Conservation (phyloP, 208 protist genomes). For the Leishmania amazonensis region DNA sequence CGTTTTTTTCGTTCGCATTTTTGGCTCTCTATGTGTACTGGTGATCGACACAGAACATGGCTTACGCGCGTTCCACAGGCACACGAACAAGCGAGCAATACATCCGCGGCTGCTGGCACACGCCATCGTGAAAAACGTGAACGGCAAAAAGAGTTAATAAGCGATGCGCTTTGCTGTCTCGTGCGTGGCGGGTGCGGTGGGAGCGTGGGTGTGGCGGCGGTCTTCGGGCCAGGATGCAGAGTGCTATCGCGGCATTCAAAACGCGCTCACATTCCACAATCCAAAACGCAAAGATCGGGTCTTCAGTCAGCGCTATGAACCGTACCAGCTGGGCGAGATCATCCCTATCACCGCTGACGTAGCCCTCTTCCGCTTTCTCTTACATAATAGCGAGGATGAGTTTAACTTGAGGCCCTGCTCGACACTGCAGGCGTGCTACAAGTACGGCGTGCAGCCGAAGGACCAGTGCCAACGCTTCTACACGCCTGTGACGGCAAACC, state of each 20-base stretch:
- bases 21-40: background rate
- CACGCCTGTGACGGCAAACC: conserved; percentile 88
- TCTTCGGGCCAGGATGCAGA: conserved; percentile 19
- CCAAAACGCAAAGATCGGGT: conserved; percentile 50
- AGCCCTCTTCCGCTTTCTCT: conserved; percentile 88
- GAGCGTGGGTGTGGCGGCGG: conserved; percentile 33
- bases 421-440: conserved; percentile 90
- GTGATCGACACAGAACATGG: background rate
- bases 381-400: conserved; percentile 69
- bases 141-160: background rate
- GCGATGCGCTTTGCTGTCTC: conserved; percentile 54
- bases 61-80: background rate
- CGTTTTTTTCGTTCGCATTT: background rate
- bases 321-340: conserved; percentile 82
- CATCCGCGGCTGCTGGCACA: background rate
- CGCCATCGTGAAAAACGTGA: background rate
- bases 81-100: background rate
- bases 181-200: conserved; percentile 30
- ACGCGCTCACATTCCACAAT: conserved; percentile 70
- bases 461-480: conserved; percentile 92
- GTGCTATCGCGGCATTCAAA: conserved; percentile 82
- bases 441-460: conserved; percentile 82
- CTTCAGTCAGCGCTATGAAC: conserved; percentile 84
- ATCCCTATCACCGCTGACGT: conserved; percentile 88
- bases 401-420: conserved; percentile 88